These are phyloP conservation scores for Laguncularia racemosa DNA, from an alignment of 345 rosid species.

Conservation along the genomic window DNA sequence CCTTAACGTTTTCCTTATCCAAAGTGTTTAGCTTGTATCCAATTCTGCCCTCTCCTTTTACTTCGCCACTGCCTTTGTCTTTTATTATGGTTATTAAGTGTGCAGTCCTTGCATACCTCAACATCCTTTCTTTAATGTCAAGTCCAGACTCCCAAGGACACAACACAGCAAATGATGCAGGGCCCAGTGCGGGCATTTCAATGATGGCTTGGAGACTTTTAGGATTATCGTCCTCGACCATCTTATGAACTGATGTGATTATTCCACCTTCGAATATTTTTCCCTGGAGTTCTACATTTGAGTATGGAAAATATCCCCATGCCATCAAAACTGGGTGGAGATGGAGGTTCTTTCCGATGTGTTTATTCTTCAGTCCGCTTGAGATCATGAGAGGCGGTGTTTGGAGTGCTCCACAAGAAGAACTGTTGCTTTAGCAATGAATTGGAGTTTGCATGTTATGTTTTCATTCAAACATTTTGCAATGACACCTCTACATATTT, in stretches of 20 bases:
- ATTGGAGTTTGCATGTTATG: conserved; percentile 36
- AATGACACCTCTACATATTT: conserved; percentile 71
- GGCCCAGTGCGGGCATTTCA: conserved; percentile 53
- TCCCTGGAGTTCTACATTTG: conserved; percentile 39
- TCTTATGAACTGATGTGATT: conserved; percentile 38
- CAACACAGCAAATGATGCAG: conserved; percentile 27
- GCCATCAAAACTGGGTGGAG: conserved; percentile 76
- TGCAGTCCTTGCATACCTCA: conserved; percentile 48
- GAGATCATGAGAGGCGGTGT: conserved; percentile 80
- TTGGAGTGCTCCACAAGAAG: conserved; percentile 69
- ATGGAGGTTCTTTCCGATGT: conserved; percentile 74
- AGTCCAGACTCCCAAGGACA: conserved; percentile 60
- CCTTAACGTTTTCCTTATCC: conserved; percentile 38
- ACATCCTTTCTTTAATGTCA: conserved; percentile 44
- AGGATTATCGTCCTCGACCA: conserved; percentile 9
- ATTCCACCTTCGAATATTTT: conserved; percentile 59
- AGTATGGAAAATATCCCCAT: conserved; percentile 93
- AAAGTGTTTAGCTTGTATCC: conserved; percentile 16
- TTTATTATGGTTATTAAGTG: conserved; percentile 34
- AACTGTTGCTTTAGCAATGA: conserved; percentile 74
- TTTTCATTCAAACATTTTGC: conserved; percentile 32
- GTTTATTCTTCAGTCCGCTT: conserved; percentile 65
- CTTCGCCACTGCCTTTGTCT: conserved; percentile 41
- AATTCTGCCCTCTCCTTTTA: conserved; percentile 37
- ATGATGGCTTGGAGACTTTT: conserved; percentile 33